Evolutionary conservation across 176 grass and related monocot species (phyloP), one percentile per base, ranked within the genome.

Genomic region (Lolium perenne): DNA sequence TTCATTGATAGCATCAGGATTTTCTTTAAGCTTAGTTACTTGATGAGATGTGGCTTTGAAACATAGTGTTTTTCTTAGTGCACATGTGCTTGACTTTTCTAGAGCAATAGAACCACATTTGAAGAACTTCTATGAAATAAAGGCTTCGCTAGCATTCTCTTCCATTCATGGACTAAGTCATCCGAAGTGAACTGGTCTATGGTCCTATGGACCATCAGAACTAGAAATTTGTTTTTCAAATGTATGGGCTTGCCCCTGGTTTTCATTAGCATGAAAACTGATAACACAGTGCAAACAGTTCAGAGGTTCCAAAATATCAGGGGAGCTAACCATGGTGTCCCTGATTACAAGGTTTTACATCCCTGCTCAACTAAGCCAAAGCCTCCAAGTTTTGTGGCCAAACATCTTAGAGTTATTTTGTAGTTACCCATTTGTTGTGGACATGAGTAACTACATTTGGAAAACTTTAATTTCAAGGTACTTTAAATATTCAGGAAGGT

Each of bases 1-100:
- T 66, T 40, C 20, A 10, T 74, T 84, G 87, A 9, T 74, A 61
- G 7, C 32, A 13, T 77, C 38, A 72, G 29, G 2, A 80, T 60
- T 20, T 29, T 12, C 4, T 49, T 63, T 70, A 15, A 70, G 76
- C 20, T 15, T 62, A 38, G 2, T 48, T 38, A 60, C 61, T 76
- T 51, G 23, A 40, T 35, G 32, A 35, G 32, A 35, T 69, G 20
- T 48, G 7, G 22, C 29, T 82, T 62, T 71, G 54, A 77, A 77
- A 82, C 17, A 29, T 7, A 58, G 17, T 76, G 18, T 7, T 78
- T 76, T 87, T 48, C 1, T 7, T 74, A 22, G 49, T 67, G 50
- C 57, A 71, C 20, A 13, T 50, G 1, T 63, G n/a, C 54, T 46
- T 80, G 8, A 47, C 50, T 51, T 35, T 84, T 84, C 23, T 57